These are phyloP conservation scores for Wallacemonas rigidus DNA, from an alignment of 208 protist genomes.

Conservation along the genomic window DNA sequence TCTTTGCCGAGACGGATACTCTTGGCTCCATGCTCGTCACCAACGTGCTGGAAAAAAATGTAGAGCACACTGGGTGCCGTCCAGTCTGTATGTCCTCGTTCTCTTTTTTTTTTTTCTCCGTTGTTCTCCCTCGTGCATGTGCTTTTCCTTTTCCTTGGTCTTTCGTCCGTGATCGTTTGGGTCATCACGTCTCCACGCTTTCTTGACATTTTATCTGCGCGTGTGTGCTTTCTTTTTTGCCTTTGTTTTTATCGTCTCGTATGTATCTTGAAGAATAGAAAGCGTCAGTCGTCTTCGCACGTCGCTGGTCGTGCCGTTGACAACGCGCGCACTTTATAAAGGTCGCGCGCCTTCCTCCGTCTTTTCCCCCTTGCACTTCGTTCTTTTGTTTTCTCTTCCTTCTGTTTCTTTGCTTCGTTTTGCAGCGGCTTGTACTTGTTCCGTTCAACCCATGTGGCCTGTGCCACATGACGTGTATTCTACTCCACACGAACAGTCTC, in stretches of 20 bases:
- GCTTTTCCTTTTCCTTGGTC: background rate
- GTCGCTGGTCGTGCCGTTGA: too few relatives aligned
- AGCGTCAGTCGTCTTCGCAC: too few relatives aligned
- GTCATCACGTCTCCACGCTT: background rate
- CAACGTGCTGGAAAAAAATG: too few relatives aligned
- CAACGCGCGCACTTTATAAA: background rate
- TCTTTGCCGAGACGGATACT: too few relatives aligned
- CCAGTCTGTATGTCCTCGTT: too few relatives aligned
- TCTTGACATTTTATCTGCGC: background rate
- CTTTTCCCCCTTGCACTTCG: background rate
- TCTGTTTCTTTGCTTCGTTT: slow-evolving; percentile 3
- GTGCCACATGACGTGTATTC: background rate
- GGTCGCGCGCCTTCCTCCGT: background rate
- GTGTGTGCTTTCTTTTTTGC: slow-evolving; percentile 2
- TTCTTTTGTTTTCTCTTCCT: slow-evolving; percentile 14
- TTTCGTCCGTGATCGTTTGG: background rate
- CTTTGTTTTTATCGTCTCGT: background rate
- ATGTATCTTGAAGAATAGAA: background rate
- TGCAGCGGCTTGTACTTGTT: background rate
- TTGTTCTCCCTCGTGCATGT: background rate
- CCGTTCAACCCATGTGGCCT: background rate
- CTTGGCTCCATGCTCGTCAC: too few relatives aligned
- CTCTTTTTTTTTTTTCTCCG: too few relatives aligned
- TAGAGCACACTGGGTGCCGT: too few relatives aligned
- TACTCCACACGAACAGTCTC: background rate